Evolutionary conservation across 208 protist species (phyloP).

Genomic region (Trypanosoma lewisi): DNA sequence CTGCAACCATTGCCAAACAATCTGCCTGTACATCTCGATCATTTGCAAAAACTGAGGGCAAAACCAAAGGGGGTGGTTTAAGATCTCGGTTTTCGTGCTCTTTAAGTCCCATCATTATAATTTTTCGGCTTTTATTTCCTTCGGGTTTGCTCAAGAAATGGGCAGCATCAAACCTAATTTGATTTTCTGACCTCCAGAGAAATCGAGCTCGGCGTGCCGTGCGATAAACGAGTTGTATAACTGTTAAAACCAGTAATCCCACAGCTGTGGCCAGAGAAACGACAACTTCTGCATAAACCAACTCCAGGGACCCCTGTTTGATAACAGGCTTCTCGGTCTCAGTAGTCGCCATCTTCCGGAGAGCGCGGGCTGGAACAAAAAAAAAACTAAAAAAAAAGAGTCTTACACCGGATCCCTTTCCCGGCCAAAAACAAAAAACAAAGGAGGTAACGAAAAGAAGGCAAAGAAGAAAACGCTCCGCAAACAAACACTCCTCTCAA

Average conservation of each 20-base stretch:
- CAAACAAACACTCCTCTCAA: too few relatives aligned
- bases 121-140: slow-evolving; percentile 41
- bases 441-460: too few relatives aligned
- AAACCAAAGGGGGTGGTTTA: slow-evolving; percentile 53
- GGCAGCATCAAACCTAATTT: slow-evolving; percentile 74
- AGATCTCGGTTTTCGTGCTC: slow-evolving; percentile 52
- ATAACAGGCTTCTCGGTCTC: too few relatives aligned
- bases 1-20: slow-evolving; percentile 72
- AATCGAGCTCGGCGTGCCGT: slow-evolving; percentile 45
- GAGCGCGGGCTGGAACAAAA: too few relatives aligned
- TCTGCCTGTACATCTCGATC: slow-evolving; percentile 62
- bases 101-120: slow-evolving; percentile 74
- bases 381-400: background rate
- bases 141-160: slow-evolving; percentile 62
- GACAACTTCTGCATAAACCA: slow-evolving; percentile 75
- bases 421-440: too few relatives aligned
- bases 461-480: too few relatives aligned
- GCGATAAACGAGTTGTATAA: slow-evolving; percentile 63
- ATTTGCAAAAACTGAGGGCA: slow-evolving; percentile 70
- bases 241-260: slow-evolving; percentile 48
- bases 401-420: too few relatives aligned
- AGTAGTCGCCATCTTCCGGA: too few relatives aligned
- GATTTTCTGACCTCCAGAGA: slow-evolving; percentile 54
- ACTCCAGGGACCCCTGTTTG: slow-evolving; percentile 1
- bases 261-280: slow-evolving; percentile 74